A percentile compares a stretch with the other conserved stretches of the same genome.
phyloP scores from a whole-genome alignment of 192 early-diverging fungal species.

The Backusella morwellensis region DNA sequence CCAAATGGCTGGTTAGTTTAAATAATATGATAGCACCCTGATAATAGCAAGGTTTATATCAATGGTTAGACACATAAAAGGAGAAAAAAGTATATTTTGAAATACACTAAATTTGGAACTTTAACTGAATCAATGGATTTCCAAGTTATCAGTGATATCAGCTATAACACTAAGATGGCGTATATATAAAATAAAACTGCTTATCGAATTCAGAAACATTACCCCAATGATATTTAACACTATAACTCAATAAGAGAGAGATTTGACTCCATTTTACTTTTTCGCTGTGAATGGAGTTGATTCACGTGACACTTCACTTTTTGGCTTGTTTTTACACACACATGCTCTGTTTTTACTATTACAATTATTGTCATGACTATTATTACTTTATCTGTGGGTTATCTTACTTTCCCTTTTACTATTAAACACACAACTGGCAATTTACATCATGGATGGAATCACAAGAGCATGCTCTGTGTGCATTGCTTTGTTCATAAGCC shows the following conservation, averaged over 20 bases:
- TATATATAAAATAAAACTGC: neutral
- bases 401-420: conserved; percentile 4
- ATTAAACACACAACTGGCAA: neutral
- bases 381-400: conserved; percentile 7
- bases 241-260: neutral
- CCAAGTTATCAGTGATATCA: neutral
- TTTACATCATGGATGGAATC: conserved; percentile 2
- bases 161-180: neutral
- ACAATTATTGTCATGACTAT: neutral
- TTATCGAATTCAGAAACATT: neutral
- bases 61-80: neutral
- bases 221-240: neutral
- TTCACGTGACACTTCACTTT: neutral
- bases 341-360: too few relatives aligned
- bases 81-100: neutral
- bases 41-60: neutral
- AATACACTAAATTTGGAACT: neutral
- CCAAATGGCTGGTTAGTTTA: too few relatives aligned
- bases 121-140: neutral
- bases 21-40: neutral
- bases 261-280: neutral
- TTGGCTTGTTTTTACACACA: neutral
- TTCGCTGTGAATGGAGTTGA: neutral
- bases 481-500: conserved; percentile 14
- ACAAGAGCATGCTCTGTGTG: conserved; percentile 8